Conservation (phyloP, 129 eudicot genomes). For the Flaveria robusta region DNA sequence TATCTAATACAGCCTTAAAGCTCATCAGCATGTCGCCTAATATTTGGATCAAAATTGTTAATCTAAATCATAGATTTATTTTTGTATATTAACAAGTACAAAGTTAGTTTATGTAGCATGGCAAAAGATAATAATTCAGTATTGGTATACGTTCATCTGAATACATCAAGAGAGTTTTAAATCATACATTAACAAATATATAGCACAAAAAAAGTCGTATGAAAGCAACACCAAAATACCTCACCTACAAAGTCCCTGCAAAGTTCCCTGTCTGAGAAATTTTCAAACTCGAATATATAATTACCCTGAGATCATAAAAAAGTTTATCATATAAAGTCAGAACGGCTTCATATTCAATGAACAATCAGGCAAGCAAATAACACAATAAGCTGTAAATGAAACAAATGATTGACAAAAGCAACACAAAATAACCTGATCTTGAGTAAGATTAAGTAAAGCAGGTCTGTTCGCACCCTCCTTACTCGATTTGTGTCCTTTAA, state of each 20-base stretch:
- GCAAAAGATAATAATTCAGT: background rate
- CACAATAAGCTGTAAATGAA: background rate
- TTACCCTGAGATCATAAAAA: conserved; percentile 49
- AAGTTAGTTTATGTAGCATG: conserved; percentile 17
- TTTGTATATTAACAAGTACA: background rate
- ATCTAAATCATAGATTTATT: background rate
- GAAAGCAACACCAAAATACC: conserved; percentile 17
- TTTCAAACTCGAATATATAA: conserved; percentile 80
- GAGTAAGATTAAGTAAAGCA: conserved; percentile 76
- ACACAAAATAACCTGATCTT: conserved; percentile 52
- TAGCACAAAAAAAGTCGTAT: background rate
- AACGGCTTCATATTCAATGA: background rate
- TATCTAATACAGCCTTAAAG: conserved; percentile 3
- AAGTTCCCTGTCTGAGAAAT: conserved; percentile 73
- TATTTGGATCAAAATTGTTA: background rate
- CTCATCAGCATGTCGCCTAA: conserved; percentile 1
- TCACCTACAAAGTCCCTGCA: conserved; percentile 89
- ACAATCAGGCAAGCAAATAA: background rate
- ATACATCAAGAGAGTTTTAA: background rate
- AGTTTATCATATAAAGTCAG: background rate
- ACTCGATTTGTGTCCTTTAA: conserved; percentile 70
- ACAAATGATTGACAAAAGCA: background rate
- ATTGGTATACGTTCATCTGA: background rate
- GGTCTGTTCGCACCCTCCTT: conserved; percentile 62
- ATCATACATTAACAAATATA: background rate